Conservation (phyloP, 108 stramenopile genomes). For the Cylindrotheca closterium region DNA sequence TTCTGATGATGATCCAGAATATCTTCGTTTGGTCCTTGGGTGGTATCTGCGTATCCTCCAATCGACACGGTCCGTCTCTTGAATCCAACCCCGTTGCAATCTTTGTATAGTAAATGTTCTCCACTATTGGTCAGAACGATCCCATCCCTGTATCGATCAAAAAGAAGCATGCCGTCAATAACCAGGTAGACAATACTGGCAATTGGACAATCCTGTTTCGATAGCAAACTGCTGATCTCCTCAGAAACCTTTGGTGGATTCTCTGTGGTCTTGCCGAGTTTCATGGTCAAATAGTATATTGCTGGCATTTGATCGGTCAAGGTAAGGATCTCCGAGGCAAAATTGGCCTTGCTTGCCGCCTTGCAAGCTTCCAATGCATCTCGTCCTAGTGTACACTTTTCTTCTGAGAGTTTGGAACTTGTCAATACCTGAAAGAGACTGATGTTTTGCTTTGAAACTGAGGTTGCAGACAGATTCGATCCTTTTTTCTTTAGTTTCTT, state of each 20-base stretch:
- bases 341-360: slow-evolving; percentile 1
- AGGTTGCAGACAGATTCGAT: not conserved
- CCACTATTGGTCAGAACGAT: slow-evolving; percentile 21
- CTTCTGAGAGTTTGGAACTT: not conserved
- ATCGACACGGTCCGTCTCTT: slow-evolving; percentile 17
- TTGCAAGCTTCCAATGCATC: not conserved
- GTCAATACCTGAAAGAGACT: not conserved
- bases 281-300: not conserved
- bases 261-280: slow-evolving; percentile 1
- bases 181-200: slow-evolving; percentile 47
- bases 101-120: slow-evolving; percentile 1
- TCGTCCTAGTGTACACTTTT: slow-evolving; percentile 2
- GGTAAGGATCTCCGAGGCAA: slow-evolving; percentile 44
- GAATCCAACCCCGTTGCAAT: not conserved
- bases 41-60: slow-evolving; percentile 11
- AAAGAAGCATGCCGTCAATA: slow-evolving; percentile 32
- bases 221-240: slow-evolving; percentile 13
- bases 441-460: not conserved
- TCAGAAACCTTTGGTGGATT: slow-evolving; percentile 9
- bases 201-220: slow-evolving; percentile 15
- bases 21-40: not conserved
- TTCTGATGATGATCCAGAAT: slow-evolving; percentile 1
- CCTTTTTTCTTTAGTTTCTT: slow-evolving; percentile 3
- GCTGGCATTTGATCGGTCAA: slow-evolving; percentile 10
- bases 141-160: slow-evolving; percentile 55